A percentile compares a stretch with the other conserved stretches of the same genome.
phyloP scores from a whole-genome alignment of 768 basidiomycete genomes.

The Termitomyces sp. region DNA sequence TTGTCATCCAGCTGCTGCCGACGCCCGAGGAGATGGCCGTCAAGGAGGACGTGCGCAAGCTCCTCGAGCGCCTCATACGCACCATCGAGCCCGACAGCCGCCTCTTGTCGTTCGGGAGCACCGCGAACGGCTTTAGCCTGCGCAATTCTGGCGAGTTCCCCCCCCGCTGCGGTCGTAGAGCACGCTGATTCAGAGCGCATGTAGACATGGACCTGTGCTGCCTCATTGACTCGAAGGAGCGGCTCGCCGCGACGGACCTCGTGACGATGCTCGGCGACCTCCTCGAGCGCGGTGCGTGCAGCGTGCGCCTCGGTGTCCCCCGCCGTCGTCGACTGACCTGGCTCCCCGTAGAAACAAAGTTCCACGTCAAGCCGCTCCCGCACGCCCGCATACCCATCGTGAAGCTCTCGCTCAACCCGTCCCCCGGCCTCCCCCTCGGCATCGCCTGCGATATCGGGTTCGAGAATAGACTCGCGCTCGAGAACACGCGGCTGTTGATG shows the following conservation, averaged over 20 bases:
- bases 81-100: slow-evolving; percentile 91
- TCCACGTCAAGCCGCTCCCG: slow-evolving; percentile 92
- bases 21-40: slow-evolving; percentile 86
- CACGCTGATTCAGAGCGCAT: too few relatives aligned
- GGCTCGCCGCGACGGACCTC: slow-evolving; percentile 76
- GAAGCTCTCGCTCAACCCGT: slow-evolving; percentile 89
- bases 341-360: slow-evolving; percentile 71
- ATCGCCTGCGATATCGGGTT: slow-evolving; percentile 99
- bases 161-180: too few relatives aligned
- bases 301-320: too few relatives aligned
- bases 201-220: slow-evolving; percentile 98
- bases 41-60: slow-evolving; percentile 93
- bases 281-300: slow-evolving; percentile 75
- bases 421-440: slow-evolving; percentile 72
- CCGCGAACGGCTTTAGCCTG: slow-evolving; percentile 95
- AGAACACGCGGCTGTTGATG: slow-evolving; percentile 93
- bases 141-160: slow-evolving; percentile 84
- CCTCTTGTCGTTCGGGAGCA: slow-evolving; percentile 91
- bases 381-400: slow-evolving; percentile 98
- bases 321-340: too few relatives aligned
- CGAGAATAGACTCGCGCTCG: slow-evolving; percentile 93
- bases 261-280: slow-evolving; percentile 92
- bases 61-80: slow-evolving; percentile 91
- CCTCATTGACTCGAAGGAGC: slow-evolving; percentile 84
- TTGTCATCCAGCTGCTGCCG: slow-evolving; percentile 88